A percentile compares a stretch with the other conserved stretches of the same genome.
phyloP scores from a whole-genome alignment of 2,329 filamentous ascomycete genomes.

The Colletotrichum tabaci region DNA sequence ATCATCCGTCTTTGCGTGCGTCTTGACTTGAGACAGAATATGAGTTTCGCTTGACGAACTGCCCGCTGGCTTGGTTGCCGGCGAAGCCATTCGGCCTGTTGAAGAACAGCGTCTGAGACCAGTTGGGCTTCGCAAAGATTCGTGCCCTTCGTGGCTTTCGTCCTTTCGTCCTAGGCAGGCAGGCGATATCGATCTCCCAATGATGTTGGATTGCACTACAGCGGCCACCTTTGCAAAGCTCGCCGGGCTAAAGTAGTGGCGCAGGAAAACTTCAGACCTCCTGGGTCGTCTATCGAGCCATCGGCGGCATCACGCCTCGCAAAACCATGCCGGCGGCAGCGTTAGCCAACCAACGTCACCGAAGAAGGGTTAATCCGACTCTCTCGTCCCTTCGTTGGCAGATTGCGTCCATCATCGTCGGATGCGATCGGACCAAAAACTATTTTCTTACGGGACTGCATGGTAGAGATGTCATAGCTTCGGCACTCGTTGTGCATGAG shows the following conservation, averaged over 20 bases:
- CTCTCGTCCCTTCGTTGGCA: conserved; percentile 1
- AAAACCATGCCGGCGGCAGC: conserved; percentile 24
- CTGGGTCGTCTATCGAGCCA: not conserved
- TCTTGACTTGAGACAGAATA: not conserved
- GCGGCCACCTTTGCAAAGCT: conserved; percentile 2
- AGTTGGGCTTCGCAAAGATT: not conserved
- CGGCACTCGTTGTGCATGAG: not conserved
- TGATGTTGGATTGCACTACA: conserved; percentile 4
- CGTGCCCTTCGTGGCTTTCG: not conserved
- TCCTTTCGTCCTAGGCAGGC: not conserved
- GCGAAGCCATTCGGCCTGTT: conserved; percentile 1
- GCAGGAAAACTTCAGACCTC: conserved; percentile 22
- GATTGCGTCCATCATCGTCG: not conserved
- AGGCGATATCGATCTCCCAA: not conserved
- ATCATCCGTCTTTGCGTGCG: not conserved
- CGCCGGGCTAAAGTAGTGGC: not conserved
- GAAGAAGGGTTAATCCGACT: conserved; percentile 7
- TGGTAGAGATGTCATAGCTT: conserved; percentile 13
- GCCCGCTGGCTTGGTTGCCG: not conserved
- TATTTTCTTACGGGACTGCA: not conserved
- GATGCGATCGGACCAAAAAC: not conserved
- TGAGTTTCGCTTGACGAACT: not conserved
- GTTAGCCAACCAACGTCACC: conserved; percentile 11
- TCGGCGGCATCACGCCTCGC: conserved; percentile 13
- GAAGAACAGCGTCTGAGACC: conserved; percentile 4